A percentile compares a stretch with the other conserved stretches of the same genome.
phyloP scores from a whole-genome alignment of 768 basidiomycete species.

The Mrakia frigida region DNA sequence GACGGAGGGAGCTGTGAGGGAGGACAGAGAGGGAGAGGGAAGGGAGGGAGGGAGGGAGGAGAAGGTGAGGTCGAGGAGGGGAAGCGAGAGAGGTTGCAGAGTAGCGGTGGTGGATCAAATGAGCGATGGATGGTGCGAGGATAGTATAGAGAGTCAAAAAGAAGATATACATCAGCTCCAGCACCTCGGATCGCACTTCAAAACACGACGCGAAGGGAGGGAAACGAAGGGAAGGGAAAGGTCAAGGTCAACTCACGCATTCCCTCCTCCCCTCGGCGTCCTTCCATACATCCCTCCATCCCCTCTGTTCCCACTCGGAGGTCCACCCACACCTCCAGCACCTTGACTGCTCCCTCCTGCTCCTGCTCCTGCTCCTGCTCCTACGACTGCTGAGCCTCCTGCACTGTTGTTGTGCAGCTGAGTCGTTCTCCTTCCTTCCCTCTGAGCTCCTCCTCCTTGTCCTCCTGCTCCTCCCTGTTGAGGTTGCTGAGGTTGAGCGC shows the following conservation, averaged over 20 bases:
- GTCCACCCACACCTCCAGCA: neutral
- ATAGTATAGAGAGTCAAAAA: neutral
- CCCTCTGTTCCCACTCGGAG: constrained; percentile 40
- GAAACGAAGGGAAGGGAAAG: neutral
- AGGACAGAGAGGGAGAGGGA: neutral
- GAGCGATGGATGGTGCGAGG: neutral
- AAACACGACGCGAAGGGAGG: constrained; percentile 27
- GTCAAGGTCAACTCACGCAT: neutral
- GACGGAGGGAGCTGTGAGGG: constrained; percentile 33
- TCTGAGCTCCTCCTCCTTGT: constrained; percentile 2
- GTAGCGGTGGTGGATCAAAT: constrained; percentile 18
- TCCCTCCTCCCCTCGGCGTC: constrained; percentile 53
- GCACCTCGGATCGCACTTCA: neutral
- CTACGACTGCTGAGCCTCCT: neutral
- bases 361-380: neutral
- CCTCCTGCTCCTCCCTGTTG: neutral
- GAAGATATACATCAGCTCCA: neutral
- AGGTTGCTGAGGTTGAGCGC: constrained; percentile 22
- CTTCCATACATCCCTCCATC: constrained; percentile 54
- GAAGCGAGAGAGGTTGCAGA: constrained; percentile 46
- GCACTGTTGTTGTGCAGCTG: constrained; percentile 15
- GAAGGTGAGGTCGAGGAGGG: constrained; percentile 44
- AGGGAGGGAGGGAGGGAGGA: constrained; percentile 47
- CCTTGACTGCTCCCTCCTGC: neutral
- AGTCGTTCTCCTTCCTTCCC: constrained; percentile 16